Percentiles rank a stretch among this genome's conserved stretches.
Conservation (phyloP, 169 alveolate species). For the Plasmodium billcollinsi region DNA sequence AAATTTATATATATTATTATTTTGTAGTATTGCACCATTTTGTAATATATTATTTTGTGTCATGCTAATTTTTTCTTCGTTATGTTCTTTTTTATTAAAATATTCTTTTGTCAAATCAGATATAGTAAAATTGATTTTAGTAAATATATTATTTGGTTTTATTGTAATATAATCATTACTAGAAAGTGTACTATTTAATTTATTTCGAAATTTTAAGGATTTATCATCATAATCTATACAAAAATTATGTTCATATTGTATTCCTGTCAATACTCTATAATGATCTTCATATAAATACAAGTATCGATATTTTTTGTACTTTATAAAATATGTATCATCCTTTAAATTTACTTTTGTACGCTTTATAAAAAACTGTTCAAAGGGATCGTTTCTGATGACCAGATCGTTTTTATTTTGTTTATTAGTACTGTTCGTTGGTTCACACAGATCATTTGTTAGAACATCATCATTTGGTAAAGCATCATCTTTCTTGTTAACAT, state of each 20-base stretch:
- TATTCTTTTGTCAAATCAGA: constrained; percentile 19
- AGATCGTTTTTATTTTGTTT: neutral
- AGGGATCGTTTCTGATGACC: neutral
- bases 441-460: too few relatives aligned
- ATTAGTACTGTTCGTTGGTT: neutral
- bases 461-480: too few relatives aligned
- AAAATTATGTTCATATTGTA: constrained; percentile 24
- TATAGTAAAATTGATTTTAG: constrained; percentile 25
- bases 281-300: constrained; percentile 10
- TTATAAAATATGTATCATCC: constrained; percentile 2
- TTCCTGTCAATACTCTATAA: constrained; percentile 33
- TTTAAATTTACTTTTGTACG: constrained; percentile 17
- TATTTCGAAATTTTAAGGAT: constrained; percentile 1
- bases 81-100: neutral
- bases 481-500: too few relatives aligned
- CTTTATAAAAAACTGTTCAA: neutral
- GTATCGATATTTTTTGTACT: constrained; percentile 13
- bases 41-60: neutral
- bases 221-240: constrained; percentile 8
- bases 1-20: neutral
- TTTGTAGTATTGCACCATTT: neutral
- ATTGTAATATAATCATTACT: neutral
- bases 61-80: neutral
- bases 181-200: constrained; percentile 3
- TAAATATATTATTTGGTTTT: constrained; percentile 11